phyloP scores from a whole-genome alignment of 2,329 filamentous ascomycete genomes.

The Emergomyces africanus region DNA sequence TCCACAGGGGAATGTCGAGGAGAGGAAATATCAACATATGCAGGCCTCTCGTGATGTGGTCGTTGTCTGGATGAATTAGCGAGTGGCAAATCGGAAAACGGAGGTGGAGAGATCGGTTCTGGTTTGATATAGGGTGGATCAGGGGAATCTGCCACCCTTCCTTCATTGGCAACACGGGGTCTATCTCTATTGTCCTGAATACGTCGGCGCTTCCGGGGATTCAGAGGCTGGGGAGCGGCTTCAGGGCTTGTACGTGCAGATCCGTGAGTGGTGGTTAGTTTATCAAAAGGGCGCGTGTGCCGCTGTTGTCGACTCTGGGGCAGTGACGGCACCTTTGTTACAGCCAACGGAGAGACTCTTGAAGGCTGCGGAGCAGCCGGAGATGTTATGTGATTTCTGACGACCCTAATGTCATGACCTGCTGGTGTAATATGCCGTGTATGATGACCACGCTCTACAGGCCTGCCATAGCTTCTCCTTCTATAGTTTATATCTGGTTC shows the following conservation, averaged over 20 bases:
- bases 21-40: conserved; percentile 37
- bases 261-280: conserved; percentile 16
- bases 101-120: conserved; percentile 49
- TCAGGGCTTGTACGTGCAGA: conserved; percentile 34
- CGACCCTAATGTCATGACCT: conserved; percentile 44
- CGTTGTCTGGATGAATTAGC: conserved; percentile 23
- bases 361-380: conserved; percentile 64
- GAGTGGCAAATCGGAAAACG: conserved; percentile 35
- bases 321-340: conserved; percentile 37
- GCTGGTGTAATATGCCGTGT: conserved; percentile 26
- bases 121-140: conserved; percentile 46
- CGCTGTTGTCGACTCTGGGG: conserved; percentile 42
- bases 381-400: conserved; percentile 60
- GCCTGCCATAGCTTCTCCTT: conserved; percentile 29
- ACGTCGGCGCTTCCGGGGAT: conserved; percentile 41
- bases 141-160: conserved; percentile 23
- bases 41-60: conserved; percentile 28
- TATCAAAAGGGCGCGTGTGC: conserved; percentile 23
- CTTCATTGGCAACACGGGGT: conserved; percentile 21
- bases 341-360: conserved; percentile 48
- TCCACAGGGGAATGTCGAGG: conserved; percentile 25
- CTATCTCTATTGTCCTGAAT: conserved; percentile 28
- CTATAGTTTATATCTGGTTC: conserved; percentile 20
- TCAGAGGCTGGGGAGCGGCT: conserved; percentile 28
- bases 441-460: conserved; percentile 29